phyloP scores from a whole-genome alignment of 139 green algal species.

The Tetraselmis chui region DNA sequence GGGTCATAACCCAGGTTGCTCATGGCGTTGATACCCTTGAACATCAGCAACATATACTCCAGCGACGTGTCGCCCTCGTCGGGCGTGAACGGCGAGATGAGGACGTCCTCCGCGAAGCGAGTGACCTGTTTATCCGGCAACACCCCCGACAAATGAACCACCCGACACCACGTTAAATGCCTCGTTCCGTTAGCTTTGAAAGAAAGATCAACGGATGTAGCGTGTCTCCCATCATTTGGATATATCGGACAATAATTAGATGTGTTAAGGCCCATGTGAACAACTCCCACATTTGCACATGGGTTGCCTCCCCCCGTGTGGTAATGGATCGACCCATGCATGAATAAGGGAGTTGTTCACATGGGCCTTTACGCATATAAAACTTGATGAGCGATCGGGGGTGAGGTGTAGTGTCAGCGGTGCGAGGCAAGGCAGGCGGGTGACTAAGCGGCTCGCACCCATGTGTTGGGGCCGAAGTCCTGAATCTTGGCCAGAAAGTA shows the following conservation, averaged over 20 bases:
- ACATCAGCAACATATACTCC: slow-evolving; percentile 4
- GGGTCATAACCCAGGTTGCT: slow-evolving; percentile 32
- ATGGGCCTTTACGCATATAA: too few species aligned
- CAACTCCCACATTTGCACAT: too few species aligned
- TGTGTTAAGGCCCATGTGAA: too few species aligned
- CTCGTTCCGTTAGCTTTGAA: too few species aligned
- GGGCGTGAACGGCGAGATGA: neutral
- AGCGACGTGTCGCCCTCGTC: neutral
- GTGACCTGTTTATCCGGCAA: neutral
- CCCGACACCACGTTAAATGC: too few species aligned
- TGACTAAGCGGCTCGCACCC: neutral
- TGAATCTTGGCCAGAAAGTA: slow-evolving; percentile 16
- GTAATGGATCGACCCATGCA: neutral
- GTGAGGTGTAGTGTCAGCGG: too few species aligned
- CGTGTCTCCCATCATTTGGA: too few species aligned
- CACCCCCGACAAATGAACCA: neutral
- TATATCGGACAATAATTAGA: neutral
- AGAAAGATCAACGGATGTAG: too few species aligned
- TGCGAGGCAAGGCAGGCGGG: too few species aligned
- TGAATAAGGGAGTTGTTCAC: neutral
- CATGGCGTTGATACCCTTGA: slow-evolving; percentile 29
- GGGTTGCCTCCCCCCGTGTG: too few species aligned
- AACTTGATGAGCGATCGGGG: too few species aligned
- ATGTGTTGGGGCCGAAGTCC: neutral
- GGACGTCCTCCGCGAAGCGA: neutral